Conservation (phyloP, 1,139 yeast genomes). For the Yamadazyma dendronema region DNA sequence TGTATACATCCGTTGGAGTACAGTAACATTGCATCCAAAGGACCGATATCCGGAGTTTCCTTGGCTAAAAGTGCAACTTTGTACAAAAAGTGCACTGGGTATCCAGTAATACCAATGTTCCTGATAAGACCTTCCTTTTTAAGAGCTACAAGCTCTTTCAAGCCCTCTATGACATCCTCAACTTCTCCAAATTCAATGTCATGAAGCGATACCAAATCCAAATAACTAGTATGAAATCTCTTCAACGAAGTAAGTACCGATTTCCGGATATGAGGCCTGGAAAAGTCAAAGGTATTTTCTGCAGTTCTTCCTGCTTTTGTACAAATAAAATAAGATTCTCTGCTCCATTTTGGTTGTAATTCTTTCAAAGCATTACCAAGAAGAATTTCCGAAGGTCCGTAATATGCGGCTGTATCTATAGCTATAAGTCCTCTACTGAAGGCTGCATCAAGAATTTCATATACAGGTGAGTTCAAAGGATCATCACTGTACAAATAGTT, state of each 20-base stretch:
- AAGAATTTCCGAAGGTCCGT: constrained; percentile 81
- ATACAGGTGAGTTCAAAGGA: constrained; percentile 59
- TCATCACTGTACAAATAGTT: constrained; percentile 71
- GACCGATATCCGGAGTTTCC: constrained; percentile 35
- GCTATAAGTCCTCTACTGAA: constrained; percentile 70
- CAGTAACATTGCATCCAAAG: constrained; percentile 72
- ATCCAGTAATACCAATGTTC: constrained; percentile 81
- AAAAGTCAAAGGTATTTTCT: constrained; percentile 72
- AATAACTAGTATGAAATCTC: constrained; percentile 61
- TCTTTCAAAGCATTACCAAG: constrained; percentile 63
- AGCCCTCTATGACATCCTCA: constrained; percentile 57
- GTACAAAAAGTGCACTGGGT: constrained; percentile 71
- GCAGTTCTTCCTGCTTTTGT: constrained; percentile 84
- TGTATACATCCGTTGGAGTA: constrained; percentile 85
- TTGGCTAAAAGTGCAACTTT: constrained; percentile 42
- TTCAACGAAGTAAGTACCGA: constrained; percentile 67
- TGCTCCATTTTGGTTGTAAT: constrained; percentile 41
- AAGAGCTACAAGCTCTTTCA: constrained; percentile 54
- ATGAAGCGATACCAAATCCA: constrained; percentile 83
- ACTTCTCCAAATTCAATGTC: constrained; percentile 80
- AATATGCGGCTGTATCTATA: constrained; percentile 88
- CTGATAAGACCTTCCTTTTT: constrained; percentile 63
- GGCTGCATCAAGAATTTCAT: constrained; percentile 56
- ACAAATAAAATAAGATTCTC: constrained; percentile 69
- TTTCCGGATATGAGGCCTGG: constrained; percentile 53